Conservation (phyloP, 129 eudicot genomes). For the Escallonia rubra region DNA sequence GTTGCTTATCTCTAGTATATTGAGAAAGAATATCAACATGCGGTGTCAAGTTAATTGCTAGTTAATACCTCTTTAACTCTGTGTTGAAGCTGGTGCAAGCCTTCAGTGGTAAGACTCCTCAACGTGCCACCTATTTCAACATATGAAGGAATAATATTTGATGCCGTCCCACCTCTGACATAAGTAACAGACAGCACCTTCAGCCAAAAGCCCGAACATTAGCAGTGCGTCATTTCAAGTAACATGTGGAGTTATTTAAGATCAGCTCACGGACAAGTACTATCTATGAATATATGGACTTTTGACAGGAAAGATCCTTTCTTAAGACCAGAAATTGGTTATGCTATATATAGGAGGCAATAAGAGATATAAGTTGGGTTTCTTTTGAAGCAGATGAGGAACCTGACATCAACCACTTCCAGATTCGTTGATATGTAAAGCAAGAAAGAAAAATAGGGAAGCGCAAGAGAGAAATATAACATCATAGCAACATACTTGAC, state of each 20-base stretch:
- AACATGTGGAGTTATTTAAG: too few relatives aligned
- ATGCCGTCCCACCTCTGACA: constrained; percentile 62
- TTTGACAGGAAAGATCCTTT: too few relatives aligned
- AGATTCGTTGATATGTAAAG: too few relatives aligned
- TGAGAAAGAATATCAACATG: neutral
- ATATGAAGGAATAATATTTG: constrained; percentile 49
- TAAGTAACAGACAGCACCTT: constrained; percentile 82
- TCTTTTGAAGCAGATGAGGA: neutral
- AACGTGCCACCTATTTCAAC: constrained; percentile 81
- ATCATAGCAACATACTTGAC: constrained; percentile 43
- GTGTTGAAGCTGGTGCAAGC: constrained; percentile 53
- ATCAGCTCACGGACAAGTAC: too few relatives aligned
- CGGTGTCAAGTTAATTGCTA: neutral
- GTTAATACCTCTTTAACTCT: constrained; percentile 76
- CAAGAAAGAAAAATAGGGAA: neutral
- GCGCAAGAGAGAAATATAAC: neutral
- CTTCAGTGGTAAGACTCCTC: constrained; percentile 81
- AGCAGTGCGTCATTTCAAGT: too few relatives aligned
- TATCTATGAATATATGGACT: too few relatives aligned
- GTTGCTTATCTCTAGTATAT: too few relatives aligned
- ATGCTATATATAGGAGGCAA: too few relatives aligned
- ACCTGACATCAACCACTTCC: neutral
- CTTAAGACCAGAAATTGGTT: too few relatives aligned
- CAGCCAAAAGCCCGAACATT: constrained; percentile 12
- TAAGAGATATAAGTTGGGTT: too few relatives aligned